A percentile compares a stretch with the other conserved stretches of the same genome.
Evolutionary conservation across 176 grass and related monocot species (phyloP).

Genomic region (Triticum urartu): DNA sequence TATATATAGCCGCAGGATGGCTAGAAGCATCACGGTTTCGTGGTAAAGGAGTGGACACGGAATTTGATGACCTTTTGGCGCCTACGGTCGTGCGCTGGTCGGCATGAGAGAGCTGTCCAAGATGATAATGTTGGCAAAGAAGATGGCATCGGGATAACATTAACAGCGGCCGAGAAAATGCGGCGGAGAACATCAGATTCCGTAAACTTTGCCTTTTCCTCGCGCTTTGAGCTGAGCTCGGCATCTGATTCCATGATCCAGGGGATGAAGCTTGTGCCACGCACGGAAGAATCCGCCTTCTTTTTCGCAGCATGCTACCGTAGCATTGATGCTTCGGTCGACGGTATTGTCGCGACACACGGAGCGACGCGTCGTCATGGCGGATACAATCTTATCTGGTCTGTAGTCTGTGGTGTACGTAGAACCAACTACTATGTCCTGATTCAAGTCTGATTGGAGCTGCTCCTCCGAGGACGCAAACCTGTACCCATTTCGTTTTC

Average conservation of each 20-base stretch:
- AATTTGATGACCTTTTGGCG: neutral
- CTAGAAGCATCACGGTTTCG: neutral
- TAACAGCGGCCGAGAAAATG: neutral
- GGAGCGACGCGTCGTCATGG: too few relatives aligned
- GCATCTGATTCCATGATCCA: constrained; percentile 32
- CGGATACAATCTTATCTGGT: too few relatives aligned
- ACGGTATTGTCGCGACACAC: neutral
- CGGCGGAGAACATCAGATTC: neutral
- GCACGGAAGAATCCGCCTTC: neutral
- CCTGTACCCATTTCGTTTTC: too few relatives aligned
- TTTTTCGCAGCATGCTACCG: neutral
- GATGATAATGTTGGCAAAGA: neutral
- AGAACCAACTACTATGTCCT: too few relatives aligned
- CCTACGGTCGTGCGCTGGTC: neutral
- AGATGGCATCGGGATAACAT: neutral
- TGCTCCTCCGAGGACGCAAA: too few relatives aligned
- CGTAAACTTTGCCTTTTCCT: neutral
- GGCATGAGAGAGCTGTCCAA: constrained; percentile 16
- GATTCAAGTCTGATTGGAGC: too few relatives aligned
- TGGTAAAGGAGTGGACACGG: constrained; percentile 3
- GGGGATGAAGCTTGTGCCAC: neutral
- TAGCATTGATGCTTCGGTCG: neutral
- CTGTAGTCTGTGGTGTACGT: too few relatives aligned
- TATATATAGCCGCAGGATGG: neutral
- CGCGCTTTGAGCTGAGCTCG: constrained; percentile 1